A percentile compares a stretch with the other conserved stretches of the same genome.
These are phyloP conservation scores for Cucurbita maxima DNA, from an alignment of 306 rosid species.

Conservation along the genomic window DNA sequence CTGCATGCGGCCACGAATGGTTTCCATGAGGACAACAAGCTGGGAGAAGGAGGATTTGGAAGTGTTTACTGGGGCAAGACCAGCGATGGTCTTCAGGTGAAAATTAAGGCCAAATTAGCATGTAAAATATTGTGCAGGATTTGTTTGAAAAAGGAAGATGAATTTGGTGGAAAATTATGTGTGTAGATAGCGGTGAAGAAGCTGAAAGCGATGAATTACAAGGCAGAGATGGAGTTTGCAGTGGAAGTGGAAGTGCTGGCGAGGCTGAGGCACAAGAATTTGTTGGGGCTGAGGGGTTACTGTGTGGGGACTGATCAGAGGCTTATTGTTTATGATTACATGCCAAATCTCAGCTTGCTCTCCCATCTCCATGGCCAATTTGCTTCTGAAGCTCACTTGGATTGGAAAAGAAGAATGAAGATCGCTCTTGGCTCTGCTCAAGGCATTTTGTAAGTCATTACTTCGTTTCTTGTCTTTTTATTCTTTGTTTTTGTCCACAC, in stretches of 20 bases:
- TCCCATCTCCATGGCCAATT: slow-evolving; percentile 88
- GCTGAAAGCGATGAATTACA: slow-evolving; percentile 72
- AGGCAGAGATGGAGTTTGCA: slow-evolving; percentile 91
- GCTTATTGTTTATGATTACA: slow-evolving; percentile 82
- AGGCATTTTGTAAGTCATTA: slow-evolving; percentile 53
- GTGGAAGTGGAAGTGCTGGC: slow-evolving; percentile 93
- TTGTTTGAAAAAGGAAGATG: no score
- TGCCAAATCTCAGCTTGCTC: slow-evolving; percentile 79
- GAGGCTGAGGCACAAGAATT: slow-evolving; percentile 78
- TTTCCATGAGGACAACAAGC: slow-evolving; percentile 56
- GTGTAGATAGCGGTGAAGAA: slow-evolving; percentile 80
- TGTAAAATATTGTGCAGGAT: no score
- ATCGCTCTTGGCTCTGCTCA: slow-evolving; percentile 78
- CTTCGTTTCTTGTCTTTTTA: no score
- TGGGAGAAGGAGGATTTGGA: slow-evolving; percentile 90
- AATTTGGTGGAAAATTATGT: no score
- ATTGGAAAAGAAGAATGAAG: slow-evolving; percentile 62
- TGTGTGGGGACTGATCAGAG: slow-evolving; percentile 67
- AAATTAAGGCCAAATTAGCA: no score
- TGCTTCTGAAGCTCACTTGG: slow-evolving; percentile 37
- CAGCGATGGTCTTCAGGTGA: slow-evolving; percentile 50
- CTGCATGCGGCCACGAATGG: slow-evolving; percentile 73
- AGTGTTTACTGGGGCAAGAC: slow-evolving; percentile 82
- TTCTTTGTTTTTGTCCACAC: no score
- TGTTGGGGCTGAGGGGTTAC: slow-evolving; percentile 67